phyloP scores from a whole-genome alignment of 352 stramenopile species.

The Phytophthora tubulina region DNA sequence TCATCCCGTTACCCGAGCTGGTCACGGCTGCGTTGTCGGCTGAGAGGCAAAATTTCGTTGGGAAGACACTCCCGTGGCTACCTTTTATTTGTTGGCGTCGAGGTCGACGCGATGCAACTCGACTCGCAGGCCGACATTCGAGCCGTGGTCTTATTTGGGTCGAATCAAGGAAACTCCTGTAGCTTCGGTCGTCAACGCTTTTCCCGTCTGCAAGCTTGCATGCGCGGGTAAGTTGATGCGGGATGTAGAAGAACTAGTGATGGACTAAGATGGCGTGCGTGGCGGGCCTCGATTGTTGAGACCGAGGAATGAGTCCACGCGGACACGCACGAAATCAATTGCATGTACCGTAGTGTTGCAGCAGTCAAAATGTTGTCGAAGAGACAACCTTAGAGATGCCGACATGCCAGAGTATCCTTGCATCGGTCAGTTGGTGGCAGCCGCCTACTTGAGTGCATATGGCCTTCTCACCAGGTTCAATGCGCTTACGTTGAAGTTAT shows the following conservation, averaged over 20 bases:
- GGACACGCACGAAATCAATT: too few species aligned
- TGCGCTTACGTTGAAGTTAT: neutral
- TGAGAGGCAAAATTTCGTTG: constrained; percentile 23
- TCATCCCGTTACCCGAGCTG: neutral
- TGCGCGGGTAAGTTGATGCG: neutral
- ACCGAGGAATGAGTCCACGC: neutral
- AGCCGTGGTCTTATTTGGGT: neutral
- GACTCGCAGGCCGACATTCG: neutral
- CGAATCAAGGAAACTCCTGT: neutral
- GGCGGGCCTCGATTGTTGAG: constrained; percentile 24
- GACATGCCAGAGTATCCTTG: too few species aligned
- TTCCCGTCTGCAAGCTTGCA: too few species aligned
- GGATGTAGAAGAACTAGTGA: constrained; percentile 4
- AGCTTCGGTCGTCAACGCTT: neutral
- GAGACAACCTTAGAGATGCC: neutral
- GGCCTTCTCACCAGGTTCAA: neutral
- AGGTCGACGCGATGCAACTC: constrained; percentile 3
- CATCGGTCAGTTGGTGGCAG: neutral
- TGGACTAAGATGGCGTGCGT: constrained; percentile 29
- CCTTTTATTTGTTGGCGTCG: constrained; percentile 4
- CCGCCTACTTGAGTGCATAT: neutral
- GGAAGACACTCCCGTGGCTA: constrained; percentile 5
- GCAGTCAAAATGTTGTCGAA: too few species aligned
- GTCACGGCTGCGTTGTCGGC: constrained; percentile 10
- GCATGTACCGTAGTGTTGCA: too few species aligned